Evolutionary conservation across 2,329 filamentous ascomycete genomes (phyloP), one percentile per base, ranked within the genome.

Genomic region (Ceratocystiopsis brevicomis): DNA sequence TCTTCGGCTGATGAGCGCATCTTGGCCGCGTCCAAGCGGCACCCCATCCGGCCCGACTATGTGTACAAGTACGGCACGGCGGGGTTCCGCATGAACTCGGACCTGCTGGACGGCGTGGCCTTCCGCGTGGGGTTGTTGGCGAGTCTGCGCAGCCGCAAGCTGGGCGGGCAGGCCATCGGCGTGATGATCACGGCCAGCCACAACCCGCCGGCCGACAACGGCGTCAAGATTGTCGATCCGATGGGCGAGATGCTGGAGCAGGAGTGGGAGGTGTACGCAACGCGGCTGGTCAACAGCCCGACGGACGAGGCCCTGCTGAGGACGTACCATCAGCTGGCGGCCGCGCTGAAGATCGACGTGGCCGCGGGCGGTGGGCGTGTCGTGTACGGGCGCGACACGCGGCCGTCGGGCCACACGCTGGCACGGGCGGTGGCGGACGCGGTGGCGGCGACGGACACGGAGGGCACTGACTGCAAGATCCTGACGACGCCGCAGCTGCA

Each of bases 231-330:
- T 52, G 85, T 98, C 49, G 90, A 98, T 61, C 90, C 90, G 13
- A 81, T 93, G 78, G 88, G 90, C 51, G 90, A 96, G 61, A 96
- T 96, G 90, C 72, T 94, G 41, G 85, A 92, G 73, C 79, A 87
- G 60, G 82, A 88, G 48, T 98, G 90, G 90, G 90, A 98, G 64
- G 67, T 69, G 35, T 79, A 87, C 59, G 86, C 87, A 43, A 96
- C 90, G 34, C 73, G 73, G 54, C 77, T 98, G 49, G 87, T 93
- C 57, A 98, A 98, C 62, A 78, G 81, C 49, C 64, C 75, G 16
- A 73, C 72, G 48, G 79, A 93, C 54, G 72, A 85, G 50, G 73
- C 77, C 41, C 75, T 96, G 36, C 72, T 76, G 47, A 71, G 82
- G 38, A 74, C 78, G 52, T 95, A 92, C 67, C 71, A 78, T 53